Base-by-base conservation (phyloP, 208 protist species). In the Endotrypanum monterogeii region DNA sequence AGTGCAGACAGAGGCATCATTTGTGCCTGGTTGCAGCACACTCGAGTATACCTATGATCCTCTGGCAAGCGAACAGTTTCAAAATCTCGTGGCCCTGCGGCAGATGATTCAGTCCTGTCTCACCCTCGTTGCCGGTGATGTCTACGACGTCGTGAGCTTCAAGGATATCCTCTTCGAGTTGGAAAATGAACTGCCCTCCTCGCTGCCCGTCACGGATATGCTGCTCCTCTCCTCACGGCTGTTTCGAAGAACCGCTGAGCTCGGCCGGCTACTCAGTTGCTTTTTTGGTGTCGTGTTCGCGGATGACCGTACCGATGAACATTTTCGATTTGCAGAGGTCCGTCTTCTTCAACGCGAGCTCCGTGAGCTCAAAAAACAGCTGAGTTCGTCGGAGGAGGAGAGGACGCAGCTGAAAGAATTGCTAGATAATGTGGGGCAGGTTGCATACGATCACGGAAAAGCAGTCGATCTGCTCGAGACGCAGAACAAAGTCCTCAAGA, bases 221-320 rank as follows among this genome's bases (percentile, higher is more conserved):
- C 82, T 97, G 7, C 73, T 98, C 18, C 80, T 98, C 18, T 89
- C 91, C 1, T 98, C 95, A 3, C 95, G 96, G 39, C 76, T 98
- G 5, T 97, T 95, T 72, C 90, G 95, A 8, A 82, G 83, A 9
- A 91, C 90, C 12, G 82, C 87, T 14, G 89, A 96, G 78, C 84
- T 98, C 0, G 86, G 84, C 18, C 88, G 91, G 1, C 70, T 95
- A 25, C 82, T 98, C n/a, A 80, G 83, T 41, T 93, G 86, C 77
- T 97, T 98, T 58, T 97, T 98, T 79, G 82, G 77, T 9, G 91
- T 97, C 4, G 76, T 94, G 2, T 98, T 98, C 76, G 90, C 89
- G 0, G 92, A 97, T 32, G 90, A 93, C 28, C 77, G 93, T 76
- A 76, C 46, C 9, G 95, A 98, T 57, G 93, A 97, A 76, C 87